These are phyloP conservation scores for Colletotrichum liaoningense DNA, from an alignment of 2,329 filamentous ascomycete genomes.

Conservation along the genomic window DNA sequence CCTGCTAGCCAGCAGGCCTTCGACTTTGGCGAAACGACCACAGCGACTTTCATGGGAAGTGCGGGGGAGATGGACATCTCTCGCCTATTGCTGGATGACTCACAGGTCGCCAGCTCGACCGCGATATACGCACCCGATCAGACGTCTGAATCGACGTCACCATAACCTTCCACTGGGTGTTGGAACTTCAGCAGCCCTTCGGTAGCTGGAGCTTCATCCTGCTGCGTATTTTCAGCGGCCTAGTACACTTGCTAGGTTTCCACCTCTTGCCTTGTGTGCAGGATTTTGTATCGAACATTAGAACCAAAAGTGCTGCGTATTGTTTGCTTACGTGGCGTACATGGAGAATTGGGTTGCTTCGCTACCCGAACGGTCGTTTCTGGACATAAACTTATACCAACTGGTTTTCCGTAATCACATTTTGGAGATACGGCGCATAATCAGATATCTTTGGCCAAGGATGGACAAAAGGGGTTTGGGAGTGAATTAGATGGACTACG, in stretches of 20 bases:
- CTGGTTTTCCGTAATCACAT: conserved; percentile 4
- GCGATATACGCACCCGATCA: conserved; percentile 41
- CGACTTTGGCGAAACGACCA: conserved; percentile 57
- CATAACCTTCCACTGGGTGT: not conserved
- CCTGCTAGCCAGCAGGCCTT: conserved; percentile 45
- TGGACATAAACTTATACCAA: conserved; percentile 31
- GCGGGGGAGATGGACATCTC: conserved; percentile 72
- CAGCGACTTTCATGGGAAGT: conserved; percentile 52
- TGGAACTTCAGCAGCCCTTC: not conserved
- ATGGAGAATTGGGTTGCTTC: conserved; percentile 3
- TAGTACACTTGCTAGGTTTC: not conserved
- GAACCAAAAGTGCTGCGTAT: conserved; percentile 28
- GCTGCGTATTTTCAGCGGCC: not conserved
- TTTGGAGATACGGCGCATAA: conserved; percentile 31
- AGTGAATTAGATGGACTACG: conserved; percentile 26
- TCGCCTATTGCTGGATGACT: conserved; percentile 68
- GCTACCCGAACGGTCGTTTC: conserved; percentile 31
- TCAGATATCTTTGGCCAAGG: conserved; percentile 25
- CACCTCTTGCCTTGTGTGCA: not conserved
- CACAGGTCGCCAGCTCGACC: conserved; percentile 43
- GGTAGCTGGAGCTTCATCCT: not conserved
- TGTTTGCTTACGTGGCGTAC: conserved; percentile 30
- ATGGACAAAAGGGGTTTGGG: conserved; percentile 3
- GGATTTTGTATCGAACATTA: not conserved
- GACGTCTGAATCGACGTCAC: conserved; percentile 26